Percentiles rank a stretch among this genome's conserved stretches.
phyloP scores from a whole-genome alignment of 495 filamentous ascomycete species.

The Penicillium arizonense region DNA sequence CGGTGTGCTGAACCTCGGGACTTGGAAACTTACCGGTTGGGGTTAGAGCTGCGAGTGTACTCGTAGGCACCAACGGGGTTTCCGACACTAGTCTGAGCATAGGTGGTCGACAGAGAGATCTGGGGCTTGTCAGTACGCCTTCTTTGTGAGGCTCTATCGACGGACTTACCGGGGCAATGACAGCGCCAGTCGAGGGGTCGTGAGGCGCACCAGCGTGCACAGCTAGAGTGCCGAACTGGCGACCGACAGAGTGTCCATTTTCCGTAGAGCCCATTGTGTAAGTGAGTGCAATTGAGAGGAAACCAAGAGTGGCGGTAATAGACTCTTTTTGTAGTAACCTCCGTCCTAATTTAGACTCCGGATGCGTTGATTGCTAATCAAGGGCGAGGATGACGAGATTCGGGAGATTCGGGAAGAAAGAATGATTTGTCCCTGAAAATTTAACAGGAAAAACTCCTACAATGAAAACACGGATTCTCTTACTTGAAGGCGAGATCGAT shows the following conservation, averaged over 20 bases:
- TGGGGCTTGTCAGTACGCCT: slow-evolving; percentile 20
- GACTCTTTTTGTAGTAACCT: slow-evolving; percentile 12
- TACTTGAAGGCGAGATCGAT: slow-evolving; percentile 14
- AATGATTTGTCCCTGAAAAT: slow-evolving; percentile 5
- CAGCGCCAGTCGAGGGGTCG: slow-evolving; percentile 88
- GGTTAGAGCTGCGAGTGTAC: slow-evolving; percentile 89
- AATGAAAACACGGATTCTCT: no score
- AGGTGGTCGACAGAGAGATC: slow-evolving; percentile 96
- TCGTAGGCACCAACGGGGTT: slow-evolving; percentile 84
- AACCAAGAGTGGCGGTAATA: not conserved
- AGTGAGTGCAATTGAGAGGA: not conserved
- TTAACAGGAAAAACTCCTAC: no score
- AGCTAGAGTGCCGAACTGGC: slow-evolving; percentile 85
- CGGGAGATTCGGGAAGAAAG: slow-evolving; percentile 1
- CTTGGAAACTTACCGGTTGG: slow-evolving; percentile 63
- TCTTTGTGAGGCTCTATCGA: not conserved
- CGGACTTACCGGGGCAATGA: slow-evolving; percentile 74
- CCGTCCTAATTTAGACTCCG: not conserved
- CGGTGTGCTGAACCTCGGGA: not conserved
- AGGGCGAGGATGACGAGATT: slow-evolving; percentile 2
- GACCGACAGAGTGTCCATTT: slow-evolving; percentile 33
- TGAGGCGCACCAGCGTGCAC: slow-evolving; percentile 91
- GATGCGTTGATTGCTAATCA: slow-evolving; percentile 12
- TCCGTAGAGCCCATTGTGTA: slow-evolving; percentile 27
- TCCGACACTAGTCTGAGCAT: slow-evolving; percentile 80